phyloP scores from a whole-genome alignment of 2,329 filamentous ascomycete species.

The Fusarium pseudograminearum region DNA sequence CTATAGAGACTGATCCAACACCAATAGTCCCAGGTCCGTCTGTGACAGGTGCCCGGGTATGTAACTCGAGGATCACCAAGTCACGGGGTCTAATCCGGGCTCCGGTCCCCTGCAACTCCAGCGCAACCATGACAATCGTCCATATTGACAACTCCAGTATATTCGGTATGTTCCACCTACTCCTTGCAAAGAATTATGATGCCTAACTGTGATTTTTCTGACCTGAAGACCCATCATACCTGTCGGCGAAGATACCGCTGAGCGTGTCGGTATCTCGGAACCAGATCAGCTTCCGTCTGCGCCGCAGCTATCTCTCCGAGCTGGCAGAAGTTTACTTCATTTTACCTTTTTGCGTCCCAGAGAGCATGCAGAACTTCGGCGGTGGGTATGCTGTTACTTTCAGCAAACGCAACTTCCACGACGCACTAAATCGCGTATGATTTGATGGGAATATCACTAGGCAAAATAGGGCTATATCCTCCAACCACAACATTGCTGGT shows the following conservation, averaged over 20 bases:
- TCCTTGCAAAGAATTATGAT: background rate
- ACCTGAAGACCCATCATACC: background rate
- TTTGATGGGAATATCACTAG: background rate
- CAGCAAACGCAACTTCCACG: background rate
- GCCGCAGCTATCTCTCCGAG: too few relatives aligned
- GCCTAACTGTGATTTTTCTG: too few relatives aligned
- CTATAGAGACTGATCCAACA: background rate
- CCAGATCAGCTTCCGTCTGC: background rate
- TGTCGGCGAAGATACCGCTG: background rate
- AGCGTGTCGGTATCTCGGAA: background rate
- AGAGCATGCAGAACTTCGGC: too few relatives aligned
- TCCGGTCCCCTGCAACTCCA: conserved; percentile 22
- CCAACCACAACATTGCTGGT: background rate
- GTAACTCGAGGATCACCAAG: conserved; percentile 10
- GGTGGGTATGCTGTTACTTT: too few relatives aligned
- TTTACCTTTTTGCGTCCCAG: background rate
- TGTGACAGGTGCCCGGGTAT: background rate
- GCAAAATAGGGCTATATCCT: background rate
- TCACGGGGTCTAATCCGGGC: conserved; percentile 9
- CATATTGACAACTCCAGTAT: too few relatives aligned
- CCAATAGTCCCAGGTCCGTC: background rate
- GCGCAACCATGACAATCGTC: background rate
- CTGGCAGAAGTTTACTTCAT: background rate
- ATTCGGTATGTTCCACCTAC: background rate
- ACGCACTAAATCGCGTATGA: background rate